These are phyloP conservation scores for Picochlorum costavermella DNA, from an alignment of 139 green algal species.

Conservation along the genomic window DNA sequence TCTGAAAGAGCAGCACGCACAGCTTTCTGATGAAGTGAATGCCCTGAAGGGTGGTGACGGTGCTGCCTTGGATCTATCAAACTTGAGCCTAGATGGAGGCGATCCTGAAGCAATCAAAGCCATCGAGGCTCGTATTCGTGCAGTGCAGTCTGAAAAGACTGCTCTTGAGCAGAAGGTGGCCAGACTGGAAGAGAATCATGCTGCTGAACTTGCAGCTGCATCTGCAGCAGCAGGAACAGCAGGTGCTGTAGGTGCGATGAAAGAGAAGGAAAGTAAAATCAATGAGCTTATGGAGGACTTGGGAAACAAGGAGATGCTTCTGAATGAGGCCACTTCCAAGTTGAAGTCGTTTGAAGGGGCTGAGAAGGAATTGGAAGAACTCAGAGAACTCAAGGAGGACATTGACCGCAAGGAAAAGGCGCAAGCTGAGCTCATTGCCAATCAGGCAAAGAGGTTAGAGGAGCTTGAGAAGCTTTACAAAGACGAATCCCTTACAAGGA, in stretches of 20 bases:
- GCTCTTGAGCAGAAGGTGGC: slow-evolving; percentile 76
- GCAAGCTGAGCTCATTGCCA: slow-evolving; percentile 66
- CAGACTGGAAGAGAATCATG: slow-evolving; percentile 57
- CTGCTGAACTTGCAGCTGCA: slow-evolving; percentile 31
- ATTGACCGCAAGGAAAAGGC: slow-evolving; percentile 81
- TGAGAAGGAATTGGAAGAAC: slow-evolving; percentile 76
- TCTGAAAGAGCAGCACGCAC: slow-evolving; percentile 39
- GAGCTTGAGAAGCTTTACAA: slow-evolving; percentile 89
- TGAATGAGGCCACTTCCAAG: slow-evolving; percentile 35
- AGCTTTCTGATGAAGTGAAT: slow-evolving; percentile 46
- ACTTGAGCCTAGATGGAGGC: slow-evolving; percentile 17
- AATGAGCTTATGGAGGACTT: slow-evolving; percentile 73
- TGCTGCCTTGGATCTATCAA: slow-evolving; percentile 4
- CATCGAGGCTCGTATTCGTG: slow-evolving; percentile 32
- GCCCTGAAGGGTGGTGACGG: slow-evolving; percentile 18
- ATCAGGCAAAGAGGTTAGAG: slow-evolving; percentile 74
- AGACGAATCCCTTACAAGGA: slow-evolving; percentile 49
- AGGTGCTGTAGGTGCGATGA: slow-evolving; percentile 20
- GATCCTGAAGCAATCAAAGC: slow-evolving; percentile 43
- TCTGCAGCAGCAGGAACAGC: slow-evolving; percentile 18
- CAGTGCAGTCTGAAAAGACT: slow-evolving; percentile 15
- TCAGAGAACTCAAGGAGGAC: slow-evolving; percentile 86
- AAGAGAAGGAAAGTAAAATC: slow-evolving; percentile 65
- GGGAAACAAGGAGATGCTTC: slow-evolving; percentile 49
- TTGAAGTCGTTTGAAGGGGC: slow-evolving; percentile 5